A percentile compares a stretch with the other conserved stretches of the same genome.
phyloP scores from a whole-genome alignment of 768 basidiomycete species.

The Lentinula edodes region DNA sequence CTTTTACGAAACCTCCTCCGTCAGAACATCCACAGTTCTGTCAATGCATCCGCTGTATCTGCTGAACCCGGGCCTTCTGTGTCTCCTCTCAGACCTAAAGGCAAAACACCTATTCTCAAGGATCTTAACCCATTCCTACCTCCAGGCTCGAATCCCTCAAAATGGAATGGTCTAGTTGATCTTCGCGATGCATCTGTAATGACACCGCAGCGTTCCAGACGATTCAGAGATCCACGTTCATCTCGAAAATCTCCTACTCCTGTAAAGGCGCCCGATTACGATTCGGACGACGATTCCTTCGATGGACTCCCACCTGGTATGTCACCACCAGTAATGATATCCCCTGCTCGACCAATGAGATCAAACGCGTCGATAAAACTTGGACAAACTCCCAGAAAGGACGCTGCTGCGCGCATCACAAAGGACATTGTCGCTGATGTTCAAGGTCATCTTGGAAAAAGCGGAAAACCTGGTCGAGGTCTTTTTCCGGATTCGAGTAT shows the following conservation, averaged over 20 bases:
- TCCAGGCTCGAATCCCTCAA: constrained; percentile 36
- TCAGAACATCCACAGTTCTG: constrained; percentile 39
- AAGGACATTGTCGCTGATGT: constrained; percentile 56
- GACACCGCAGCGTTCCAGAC: constrained; percentile 36
- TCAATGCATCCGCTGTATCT: constrained; percentile 9
- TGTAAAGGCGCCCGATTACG: constrained; percentile 12
- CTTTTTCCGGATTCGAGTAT: constrained; percentile 46
- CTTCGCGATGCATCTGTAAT: constrained; percentile 50
- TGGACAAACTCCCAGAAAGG: constrained; percentile 64
- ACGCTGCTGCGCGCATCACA: constrained; percentile 66
- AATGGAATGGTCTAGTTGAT: constrained; percentile 76
- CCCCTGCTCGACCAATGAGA: constrained; percentile 45
- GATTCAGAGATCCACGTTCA: constrained; percentile 19
- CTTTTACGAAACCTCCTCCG: constrained; percentile 46
- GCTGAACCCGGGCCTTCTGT: constrained; percentile 17
- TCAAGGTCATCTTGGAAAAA: constrained; percentile 30
- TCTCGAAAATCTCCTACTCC: constrained; percentile 1
- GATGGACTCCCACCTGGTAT: constrained; percentile 49
- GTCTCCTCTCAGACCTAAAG: constrained; percentile 35
- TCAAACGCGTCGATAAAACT: constrained; percentile 40
- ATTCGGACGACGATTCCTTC: constrained; percentile 46
- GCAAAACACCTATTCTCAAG: constrained; percentile 53
- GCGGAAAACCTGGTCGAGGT: background rate
- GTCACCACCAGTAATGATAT: constrained; percentile 56
- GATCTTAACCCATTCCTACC: constrained; percentile 59